Conservation (phyloP, 1,284 basidiomycete species). For the Ustanciosporium gigantosporum region DNA sequence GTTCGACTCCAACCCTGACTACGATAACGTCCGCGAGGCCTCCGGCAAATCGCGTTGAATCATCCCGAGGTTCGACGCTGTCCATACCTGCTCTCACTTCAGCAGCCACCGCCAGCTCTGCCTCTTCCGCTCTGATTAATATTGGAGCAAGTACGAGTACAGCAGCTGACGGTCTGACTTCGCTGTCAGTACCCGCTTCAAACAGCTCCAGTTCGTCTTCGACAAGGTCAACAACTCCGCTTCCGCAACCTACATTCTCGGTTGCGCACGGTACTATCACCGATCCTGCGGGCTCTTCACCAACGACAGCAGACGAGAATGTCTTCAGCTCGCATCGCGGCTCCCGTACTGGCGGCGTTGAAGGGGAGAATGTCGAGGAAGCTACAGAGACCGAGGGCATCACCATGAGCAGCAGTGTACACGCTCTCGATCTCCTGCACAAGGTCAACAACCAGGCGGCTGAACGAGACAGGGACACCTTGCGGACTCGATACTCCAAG, state of each 20-base stretch:
- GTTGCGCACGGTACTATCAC: slow-evolving; percentile 2
- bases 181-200: slow-evolving; percentile 2
- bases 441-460: slow-evolving; percentile 30
- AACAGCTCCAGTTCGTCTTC: slow-evolving; percentile 8
- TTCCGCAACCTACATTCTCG: slow-evolving; percentile 13
- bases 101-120: slow-evolving; percentile 10
- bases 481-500: slow-evolving; percentile 17
- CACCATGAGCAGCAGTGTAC: slow-evolving; percentile 26
- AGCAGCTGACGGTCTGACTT: slow-evolving; percentile 10
- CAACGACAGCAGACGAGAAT: no score
- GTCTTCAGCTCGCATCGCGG: no score
- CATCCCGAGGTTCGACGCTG: no score
- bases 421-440: slow-evolving; percentile 31
- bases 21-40: no score
- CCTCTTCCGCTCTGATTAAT: slow-evolving; percentile 20
- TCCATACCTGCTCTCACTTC: no score
- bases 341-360: neutral
- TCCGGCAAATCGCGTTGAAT: no score
- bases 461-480: slow-evolving; percentile 8
- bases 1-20: no score
- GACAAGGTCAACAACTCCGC: slow-evolving; percentile 16
- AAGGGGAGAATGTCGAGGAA: neutral
- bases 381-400: no score
- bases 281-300: no score
- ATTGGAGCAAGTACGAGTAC: slow-evolving; percentile 27